Percentiles rank a stretch among this genome's conserved stretches.
Evolutionary conservation across 164 flowering plant species (phyloP).

Genomic region (Berberis thunbergii): DNA sequence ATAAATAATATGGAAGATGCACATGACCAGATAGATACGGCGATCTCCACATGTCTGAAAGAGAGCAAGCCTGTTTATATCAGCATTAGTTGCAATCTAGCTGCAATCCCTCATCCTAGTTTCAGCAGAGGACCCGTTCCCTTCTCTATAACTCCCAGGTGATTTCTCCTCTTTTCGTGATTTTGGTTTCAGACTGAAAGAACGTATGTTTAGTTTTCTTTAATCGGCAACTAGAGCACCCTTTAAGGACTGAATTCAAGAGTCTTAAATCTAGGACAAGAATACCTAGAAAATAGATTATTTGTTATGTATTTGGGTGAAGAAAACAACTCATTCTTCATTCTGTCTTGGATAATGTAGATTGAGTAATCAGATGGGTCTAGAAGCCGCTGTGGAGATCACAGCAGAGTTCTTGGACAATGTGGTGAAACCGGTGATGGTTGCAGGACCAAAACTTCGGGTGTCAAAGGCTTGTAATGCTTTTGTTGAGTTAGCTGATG

Average conservation of each 20-base stretch:
- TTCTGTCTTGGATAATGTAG: conserved; percentile 16
- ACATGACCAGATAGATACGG: conserved; percentile 76
- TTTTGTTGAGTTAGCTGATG: conserved; percentile 69
- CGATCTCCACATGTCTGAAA: conserved; percentile 67
- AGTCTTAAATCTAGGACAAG: no score
- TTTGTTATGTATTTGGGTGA: no score
- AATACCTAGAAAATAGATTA: no score
- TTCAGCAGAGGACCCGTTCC: conserved; percentile 78
- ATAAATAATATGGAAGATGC: conserved; percentile 86
- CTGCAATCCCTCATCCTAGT: conserved; percentile 74
- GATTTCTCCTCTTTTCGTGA: background rate
- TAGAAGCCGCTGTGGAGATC: conserved; percentile 79
- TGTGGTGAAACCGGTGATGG: conserved; percentile 83
- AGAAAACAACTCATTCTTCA: background rate
- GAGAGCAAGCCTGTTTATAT: conserved; percentile 95
- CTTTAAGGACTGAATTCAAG: no score
- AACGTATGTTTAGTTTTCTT: no score
- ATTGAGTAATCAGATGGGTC: conserved; percentile 53
- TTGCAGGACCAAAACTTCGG: conserved; percentile 68
- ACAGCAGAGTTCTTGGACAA: conserved; percentile 69
- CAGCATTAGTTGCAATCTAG: conserved; percentile 69
- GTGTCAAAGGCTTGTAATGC: conserved; percentile 56
- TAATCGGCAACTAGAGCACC: no score
- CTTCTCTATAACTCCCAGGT: conserved; percentile 58
- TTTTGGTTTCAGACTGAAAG: background rate